Conservation (phyloP, 1,139 yeast species). For the Hemisphaericaspora xylofermentans region DNA sequence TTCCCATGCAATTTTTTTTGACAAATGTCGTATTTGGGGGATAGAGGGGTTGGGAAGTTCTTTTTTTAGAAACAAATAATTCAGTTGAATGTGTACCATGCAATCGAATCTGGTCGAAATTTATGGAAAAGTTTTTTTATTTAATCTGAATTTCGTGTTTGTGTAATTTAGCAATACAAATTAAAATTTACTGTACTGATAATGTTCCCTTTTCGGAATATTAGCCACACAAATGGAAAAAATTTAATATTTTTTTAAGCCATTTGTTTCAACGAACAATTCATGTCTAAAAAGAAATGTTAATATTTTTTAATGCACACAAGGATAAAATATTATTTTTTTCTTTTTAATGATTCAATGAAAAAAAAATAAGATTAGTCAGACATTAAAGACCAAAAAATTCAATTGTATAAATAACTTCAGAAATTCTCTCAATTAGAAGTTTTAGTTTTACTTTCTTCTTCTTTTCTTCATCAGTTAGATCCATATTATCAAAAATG, state of each 20-base stretch:
- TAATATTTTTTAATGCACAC: neutral
- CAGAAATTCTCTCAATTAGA: neutral
- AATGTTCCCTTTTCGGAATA: neutral
- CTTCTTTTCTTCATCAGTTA: conserved; percentile 3
- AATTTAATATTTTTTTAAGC: neutral
- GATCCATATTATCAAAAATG: conserved; percentile 26
- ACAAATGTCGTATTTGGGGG: neutral
- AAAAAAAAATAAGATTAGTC: neutral
- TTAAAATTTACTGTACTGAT: neutral
- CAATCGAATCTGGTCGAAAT: neutral
- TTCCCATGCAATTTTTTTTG: no score
- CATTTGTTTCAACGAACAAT: neutral
- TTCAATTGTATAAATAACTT: conserved; percentile 4
- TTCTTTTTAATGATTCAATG: neutral
- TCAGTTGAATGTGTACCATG: neutral
- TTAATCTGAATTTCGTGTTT: neutral
- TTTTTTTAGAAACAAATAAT: neutral
- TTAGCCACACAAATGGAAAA: neutral
- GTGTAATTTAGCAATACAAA: neutral
- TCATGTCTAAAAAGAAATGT: neutral
- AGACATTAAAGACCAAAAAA: neutral
- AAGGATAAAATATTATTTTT: neutral
- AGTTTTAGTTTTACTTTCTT: neutral
- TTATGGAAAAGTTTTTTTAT: neutral
- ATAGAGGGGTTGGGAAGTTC: neutral